phyloP scores from a whole-genome alignment of 768 basidiomycete genomes.

The Agaricus bisporus region DNA sequence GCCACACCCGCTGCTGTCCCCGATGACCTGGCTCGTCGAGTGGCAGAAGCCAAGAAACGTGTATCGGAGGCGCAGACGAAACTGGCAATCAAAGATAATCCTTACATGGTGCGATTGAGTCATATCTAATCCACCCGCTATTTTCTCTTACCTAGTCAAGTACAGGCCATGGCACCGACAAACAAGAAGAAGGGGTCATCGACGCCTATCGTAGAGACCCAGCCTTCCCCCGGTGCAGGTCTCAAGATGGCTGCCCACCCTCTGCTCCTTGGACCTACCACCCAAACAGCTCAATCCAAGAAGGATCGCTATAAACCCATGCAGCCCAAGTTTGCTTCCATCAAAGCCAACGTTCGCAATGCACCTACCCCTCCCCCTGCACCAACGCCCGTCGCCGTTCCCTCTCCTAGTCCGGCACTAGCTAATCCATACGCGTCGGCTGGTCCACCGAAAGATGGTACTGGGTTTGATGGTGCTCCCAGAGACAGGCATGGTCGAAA shows the following conservation, averaged over 20 bases:
- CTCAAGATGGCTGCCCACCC: slow-evolving; percentile 91
- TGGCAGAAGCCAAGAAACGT: slow-evolving; percentile 82
- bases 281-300: slow-evolving; percentile 59
- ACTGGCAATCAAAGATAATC: slow-evolving; percentile 72
- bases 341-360: slow-evolving; percentile 84
- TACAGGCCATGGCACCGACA: slow-evolving; percentile 46
- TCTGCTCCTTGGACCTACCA: slow-evolving; percentile 65
- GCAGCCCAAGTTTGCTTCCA: slow-evolving; percentile 98
- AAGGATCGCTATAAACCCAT: slow-evolving; percentile 96
- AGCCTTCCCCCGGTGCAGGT: slow-evolving; percentile 61
- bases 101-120: slow-evolving; percentile 67
- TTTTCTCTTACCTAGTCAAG: neutral
- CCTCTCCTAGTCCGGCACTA: slow-evolving; percentile 20
- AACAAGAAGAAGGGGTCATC: slow-evolving; percentile 42
- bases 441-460: slow-evolving; percentile 42
- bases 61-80: slow-evolving; percentile 81
- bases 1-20: slow-evolving; percentile 38
- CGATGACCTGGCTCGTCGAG: slow-evolving; percentile 62
- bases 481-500: slow-evolving; percentile 62
- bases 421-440: slow-evolving; percentile 75
- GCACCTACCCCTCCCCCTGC: slow-evolving; percentile 49
- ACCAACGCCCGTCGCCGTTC: slow-evolving; percentile 27
- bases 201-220: slow-evolving; percentile 50
- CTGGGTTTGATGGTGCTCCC: slow-evolving; percentile 67
- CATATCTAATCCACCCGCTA: neutral